A percentile compares a stretch with the other conserved stretches of the same genome.
phyloP scores from a whole-genome alignment of 768 basidiomycete species.

The Amanita exitialis region DNA sequence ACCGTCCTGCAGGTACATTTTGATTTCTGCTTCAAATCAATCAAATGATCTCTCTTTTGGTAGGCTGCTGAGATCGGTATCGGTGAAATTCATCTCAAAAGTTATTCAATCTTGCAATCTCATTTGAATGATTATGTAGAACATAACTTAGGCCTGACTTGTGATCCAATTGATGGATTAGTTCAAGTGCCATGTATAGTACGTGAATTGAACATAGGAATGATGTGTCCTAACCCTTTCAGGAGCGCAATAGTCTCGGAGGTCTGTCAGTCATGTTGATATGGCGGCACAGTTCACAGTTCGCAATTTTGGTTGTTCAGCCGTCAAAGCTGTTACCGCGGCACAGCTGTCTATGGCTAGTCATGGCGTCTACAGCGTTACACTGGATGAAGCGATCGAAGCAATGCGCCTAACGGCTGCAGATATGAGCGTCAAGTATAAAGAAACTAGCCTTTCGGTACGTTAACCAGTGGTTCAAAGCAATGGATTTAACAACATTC shows the following conservation, averaged over 20 bases:
- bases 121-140: constrained; percentile 30
- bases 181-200: constrained; percentile 97
- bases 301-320: constrained; percentile 24
- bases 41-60: constrained; percentile 4
- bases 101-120: background rate
- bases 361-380: constrained; percentile 78
- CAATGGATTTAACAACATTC: background rate
- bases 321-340: constrained; percentile 88
- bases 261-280: constrained; percentile 29
- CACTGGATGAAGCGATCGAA: constrained; percentile 90
- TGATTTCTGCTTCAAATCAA: constrained; percentile 7
- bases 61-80: constrained; percentile 88
- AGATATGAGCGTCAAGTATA: constrained; percentile 95
- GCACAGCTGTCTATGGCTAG: constrained; percentile 93
- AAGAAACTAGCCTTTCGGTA: constrained; percentile 90
- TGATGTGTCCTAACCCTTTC: background rate
- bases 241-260: constrained; percentile 83
- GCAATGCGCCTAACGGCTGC: constrained; percentile 88
- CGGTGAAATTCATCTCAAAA: constrained; percentile 29
- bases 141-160: constrained; percentile 83
- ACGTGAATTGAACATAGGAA: constrained; percentile 18
- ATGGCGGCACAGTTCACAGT: background rate
- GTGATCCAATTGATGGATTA: constrained; percentile 88
- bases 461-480: constrained; percentile 16
- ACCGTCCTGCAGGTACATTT: constrained; percentile 60